Evolutionary conservation across 2,329 filamentous ascomycete genomes (phyloP), one percentile per base, ranked within the genome.

Genomic region (Thielaviopsis musarum): DNA sequence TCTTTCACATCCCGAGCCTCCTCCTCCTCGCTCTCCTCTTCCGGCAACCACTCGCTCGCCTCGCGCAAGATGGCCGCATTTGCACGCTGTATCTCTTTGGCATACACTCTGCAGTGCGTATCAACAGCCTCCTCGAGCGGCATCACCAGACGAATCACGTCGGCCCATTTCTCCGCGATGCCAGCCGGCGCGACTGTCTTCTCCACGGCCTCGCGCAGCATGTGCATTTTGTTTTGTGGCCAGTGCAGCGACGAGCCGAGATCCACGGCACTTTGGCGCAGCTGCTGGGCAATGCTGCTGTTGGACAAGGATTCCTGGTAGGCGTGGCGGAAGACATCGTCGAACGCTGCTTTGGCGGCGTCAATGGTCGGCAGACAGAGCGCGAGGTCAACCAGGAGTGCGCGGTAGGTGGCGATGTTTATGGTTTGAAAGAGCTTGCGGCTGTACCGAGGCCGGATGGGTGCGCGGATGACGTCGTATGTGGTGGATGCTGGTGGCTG

Each of bases 341-440:
- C 58, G 49, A 59, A 59, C 6, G 58, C 45, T 17, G 24, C 45
- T 41, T 56, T 56, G 45, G 41, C 52, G 6, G 53, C 53, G 5
- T 59, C 58, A 34, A 59, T 38, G 24, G 22, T 55, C 9, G 45
- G 53, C 13, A 56, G 26, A 13, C 54, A 45, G 28, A 56, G 53
- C 12, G 53, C 38, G 10, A 59, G 54, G 17, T 56, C 58, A 26
- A 56, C 58, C 6, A 59, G 45, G 10, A 59, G 22, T 5, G 41
- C 24, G n/a, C 58, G 58, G 28, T 56, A 59, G 5, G 52, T 51
- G 15, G 49, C 17, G 22, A 52, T 28, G 28, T 52, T 51, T 21
- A 26, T 22, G 26, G 58, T 59, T n/a, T 54, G 58, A 21, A 52
- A 59, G 10, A 59, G 41, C 49, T 59, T 52, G n/a, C 54, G 53